phyloP scores from a whole-genome alignment of 805 yeast species.

The Candida jianshihensis region DNA sequence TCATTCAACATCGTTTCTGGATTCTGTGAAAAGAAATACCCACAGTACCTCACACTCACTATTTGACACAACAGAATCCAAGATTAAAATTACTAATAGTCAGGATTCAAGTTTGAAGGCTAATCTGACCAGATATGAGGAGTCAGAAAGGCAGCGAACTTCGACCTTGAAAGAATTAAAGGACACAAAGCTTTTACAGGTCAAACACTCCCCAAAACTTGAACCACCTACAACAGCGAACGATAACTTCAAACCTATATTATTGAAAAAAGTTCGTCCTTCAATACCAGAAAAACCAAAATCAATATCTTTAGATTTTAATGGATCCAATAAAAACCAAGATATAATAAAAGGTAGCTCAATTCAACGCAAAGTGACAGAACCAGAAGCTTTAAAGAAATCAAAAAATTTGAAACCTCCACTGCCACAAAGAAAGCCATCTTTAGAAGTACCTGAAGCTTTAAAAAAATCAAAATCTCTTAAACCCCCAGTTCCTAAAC shows the following conservation, averaged over 20 bases:
- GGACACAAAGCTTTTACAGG: slow-evolving; percentile 11
- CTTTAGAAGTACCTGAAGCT: not conserved
- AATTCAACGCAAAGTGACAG: slow-evolving; percentile 4
- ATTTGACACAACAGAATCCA: not conserved
- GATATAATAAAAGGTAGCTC: slow-evolving; percentile 1
- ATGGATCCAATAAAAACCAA: slow-evolving; percentile 2
- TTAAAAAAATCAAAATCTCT: slow-evolving; percentile 4
- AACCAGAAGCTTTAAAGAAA: slow-evolving; percentile 8
- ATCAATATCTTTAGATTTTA: not conserved
- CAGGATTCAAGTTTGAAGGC: slow-evolving; percentile 23
- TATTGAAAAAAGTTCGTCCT: slow-evolving; percentile 18
- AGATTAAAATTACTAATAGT: slow-evolving; percentile 22
- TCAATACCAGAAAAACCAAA: slow-evolving; percentile 5
- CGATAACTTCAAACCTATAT: slow-evolving; percentile 5
- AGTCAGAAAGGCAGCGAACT: slow-evolving; percentile 5
- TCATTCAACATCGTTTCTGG: slow-evolving; percentile 15
- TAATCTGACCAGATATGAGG: slow-evolving; percentile 12
- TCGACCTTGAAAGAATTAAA: slow-evolving; percentile 11
- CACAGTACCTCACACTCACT: too few relatives aligned
- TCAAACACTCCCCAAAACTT: not conserved
- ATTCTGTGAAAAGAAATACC: slow-evolving; percentile 13
- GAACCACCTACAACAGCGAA: not conserved
- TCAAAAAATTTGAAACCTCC: slow-evolving; percentile 4
- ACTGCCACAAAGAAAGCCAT: slow-evolving; percentile 2
- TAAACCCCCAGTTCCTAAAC: slow-evolving; percentile 13